phyloP scores from a whole-genome alignment of 441 rosid species.

The Metrosideros polymorpha region DNA sequence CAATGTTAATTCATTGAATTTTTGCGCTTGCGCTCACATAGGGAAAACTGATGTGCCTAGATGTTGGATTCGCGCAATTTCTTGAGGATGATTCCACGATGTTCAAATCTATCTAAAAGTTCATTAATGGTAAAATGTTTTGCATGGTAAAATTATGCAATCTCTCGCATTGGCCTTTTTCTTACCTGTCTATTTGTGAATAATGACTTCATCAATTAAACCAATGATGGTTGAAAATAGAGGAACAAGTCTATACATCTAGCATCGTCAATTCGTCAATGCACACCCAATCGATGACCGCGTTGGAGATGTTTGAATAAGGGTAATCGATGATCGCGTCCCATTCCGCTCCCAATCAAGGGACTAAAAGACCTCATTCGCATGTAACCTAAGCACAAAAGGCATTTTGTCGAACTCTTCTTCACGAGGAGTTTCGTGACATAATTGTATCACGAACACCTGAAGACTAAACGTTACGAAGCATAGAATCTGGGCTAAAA shows the following conservation, averaged over 20 bases:
- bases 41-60: no score
- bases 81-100: not conserved
- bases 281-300: not conserved
- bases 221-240: not conserved
- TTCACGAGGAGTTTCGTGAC: not conserved
- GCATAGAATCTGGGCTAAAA: fast-evolving
- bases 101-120: not conserved
- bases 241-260: not conserved
- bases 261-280: not conserved
- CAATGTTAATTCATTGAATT: not conserved
- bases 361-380: not conserved
- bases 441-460: not conserved
- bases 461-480: not conserved
- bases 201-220: not conserved
- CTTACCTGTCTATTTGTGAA: not conserved
- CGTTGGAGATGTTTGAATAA: not conserved
- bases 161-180: not conserved
- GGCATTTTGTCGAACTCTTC: not conserved
- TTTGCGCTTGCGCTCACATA: no score
- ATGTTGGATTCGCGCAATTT: no score
- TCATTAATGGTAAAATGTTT: not conserved
- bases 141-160: not conserved
- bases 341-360: not conserved
- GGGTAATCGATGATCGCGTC: not conserved
- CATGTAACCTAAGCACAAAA: not conserved